Conservation (phyloP, 257 asterid species). For the Mentha longifolia region DNA sequence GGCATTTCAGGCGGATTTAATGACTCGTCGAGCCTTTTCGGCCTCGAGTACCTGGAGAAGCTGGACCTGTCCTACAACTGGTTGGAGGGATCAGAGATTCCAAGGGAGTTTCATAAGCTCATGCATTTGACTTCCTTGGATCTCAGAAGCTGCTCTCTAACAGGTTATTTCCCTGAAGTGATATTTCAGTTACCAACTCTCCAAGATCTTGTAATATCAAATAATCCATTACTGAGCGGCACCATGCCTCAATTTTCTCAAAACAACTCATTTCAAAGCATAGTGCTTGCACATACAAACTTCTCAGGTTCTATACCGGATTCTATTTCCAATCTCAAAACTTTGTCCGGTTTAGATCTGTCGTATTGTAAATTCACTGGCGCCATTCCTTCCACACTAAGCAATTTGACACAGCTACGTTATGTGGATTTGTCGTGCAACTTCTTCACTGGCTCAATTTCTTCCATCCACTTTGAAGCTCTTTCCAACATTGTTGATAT, state of each 20-base stretch:
- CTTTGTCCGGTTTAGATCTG: slow-evolving; percentile 40
- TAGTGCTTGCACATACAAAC: slow-evolving; percentile 29
- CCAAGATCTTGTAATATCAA: slow-evolving; percentile 30
- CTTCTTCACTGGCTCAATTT: slow-evolving; percentile 37
- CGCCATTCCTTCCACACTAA: slow-evolving; percentile 35
- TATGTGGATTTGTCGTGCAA: slow-evolving; percentile 27
- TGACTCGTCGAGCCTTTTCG: no score
- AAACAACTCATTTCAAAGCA: slow-evolving; percentile 27
- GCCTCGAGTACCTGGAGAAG: not conserved
- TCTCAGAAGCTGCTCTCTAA: not conserved
- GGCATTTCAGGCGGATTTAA: not conserved
- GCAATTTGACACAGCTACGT: slow-evolving; percentile 32
- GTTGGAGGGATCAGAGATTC: not conserved
- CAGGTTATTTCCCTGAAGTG: not conserved
- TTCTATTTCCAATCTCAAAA: slow-evolving; percentile 38
- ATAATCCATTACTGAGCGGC: slow-evolving; percentile 31
- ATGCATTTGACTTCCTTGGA: not conserved
- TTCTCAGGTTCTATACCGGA: slow-evolving; percentile 39
- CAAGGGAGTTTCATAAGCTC: not conserved
- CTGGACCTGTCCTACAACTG: not conserved
- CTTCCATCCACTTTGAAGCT: slow-evolving; percentile 4
- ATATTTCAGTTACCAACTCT: slow-evolving; percentile 43
- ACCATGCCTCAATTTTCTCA: slow-evolving; percentile 30
- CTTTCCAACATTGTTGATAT: not conserved
- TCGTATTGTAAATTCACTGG: slow-evolving; percentile 41